These are phyloP conservation scores for Sporobolus alterniflorus DNA, from an alignment of 202 grass and related monocot species.

Conservation along the genomic window DNA sequence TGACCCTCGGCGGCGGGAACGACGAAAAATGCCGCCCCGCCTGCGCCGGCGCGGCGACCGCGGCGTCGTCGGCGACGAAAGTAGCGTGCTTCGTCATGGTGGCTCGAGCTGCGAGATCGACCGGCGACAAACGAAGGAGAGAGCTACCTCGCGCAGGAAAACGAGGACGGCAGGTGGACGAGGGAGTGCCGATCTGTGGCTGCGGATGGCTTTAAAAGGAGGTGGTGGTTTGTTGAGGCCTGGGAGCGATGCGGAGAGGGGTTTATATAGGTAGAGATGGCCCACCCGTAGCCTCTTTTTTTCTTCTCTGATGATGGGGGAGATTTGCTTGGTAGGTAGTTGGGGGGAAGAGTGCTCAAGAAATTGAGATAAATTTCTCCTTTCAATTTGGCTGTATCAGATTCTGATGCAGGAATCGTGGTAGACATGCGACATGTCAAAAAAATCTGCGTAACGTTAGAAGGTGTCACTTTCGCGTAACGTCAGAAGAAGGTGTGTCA, in stretches of 20 bases:
- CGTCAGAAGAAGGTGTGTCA: not conserved
- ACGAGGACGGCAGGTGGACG: not conserved
- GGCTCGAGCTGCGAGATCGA: not conserved
- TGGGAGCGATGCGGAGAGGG: not conserved
- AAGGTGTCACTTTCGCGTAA: no score
- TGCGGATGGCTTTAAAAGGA: not conserved
- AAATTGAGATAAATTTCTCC: not conserved
- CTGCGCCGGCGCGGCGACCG: conserved; percentile 9
- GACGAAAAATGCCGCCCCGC: conserved; percentile 20
- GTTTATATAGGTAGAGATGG: conserved; percentile 20
- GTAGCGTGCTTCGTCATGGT: conserved; percentile 61
- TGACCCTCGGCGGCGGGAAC: conserved; percentile 17
- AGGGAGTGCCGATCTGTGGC: not conserved
- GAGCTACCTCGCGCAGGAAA: no score
- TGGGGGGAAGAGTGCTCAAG: not conserved
- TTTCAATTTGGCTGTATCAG: no score
- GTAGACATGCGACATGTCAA: no score
- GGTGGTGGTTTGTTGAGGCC: not conserved
- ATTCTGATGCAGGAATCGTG: no score
- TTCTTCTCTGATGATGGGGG: not conserved
- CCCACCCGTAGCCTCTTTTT: not conserved
- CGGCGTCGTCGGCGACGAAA: conserved; percentile 47
- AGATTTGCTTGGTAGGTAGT: not conserved
- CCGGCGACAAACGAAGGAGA: not conserved
- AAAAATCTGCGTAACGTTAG: no score